Evolutionary conservation across 768 basidiomycete genomes (phyloP).

Genomic region (Pholiota conissans): DNA sequence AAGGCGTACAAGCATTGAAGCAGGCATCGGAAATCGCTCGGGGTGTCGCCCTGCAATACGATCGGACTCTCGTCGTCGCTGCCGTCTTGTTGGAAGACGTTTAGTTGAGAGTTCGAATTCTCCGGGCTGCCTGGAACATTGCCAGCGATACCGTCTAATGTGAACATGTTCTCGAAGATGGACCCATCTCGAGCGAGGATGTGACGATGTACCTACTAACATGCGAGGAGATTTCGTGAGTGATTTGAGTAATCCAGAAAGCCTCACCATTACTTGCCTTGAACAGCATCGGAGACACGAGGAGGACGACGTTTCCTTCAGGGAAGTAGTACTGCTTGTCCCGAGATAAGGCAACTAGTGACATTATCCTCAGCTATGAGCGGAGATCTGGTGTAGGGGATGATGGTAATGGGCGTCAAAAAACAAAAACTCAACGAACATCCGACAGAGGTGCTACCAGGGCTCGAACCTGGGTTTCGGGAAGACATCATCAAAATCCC

Average conservation of each 20-base stretch:
- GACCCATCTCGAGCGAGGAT: conserved; percentile 26
- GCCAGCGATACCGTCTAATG: conserved; percentile 27
- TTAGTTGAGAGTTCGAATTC: background rate
- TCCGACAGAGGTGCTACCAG: conserved; percentile 24
- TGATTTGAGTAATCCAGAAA: background rate
- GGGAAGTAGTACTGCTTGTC: conserved; percentile 36
- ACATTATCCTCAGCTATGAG: too few species aligned
- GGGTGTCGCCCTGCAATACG: conserved; percentile 46
- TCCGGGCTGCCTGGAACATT: conserved; percentile 4
- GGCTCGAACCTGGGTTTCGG: conserved; percentile 33
- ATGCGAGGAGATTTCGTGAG: background rate
- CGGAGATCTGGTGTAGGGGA: too few species aligned
- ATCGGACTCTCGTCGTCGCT: conserved; percentile 52
- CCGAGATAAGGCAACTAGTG: background rate
- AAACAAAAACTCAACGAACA: background rate
- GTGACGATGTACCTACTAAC: conserved; percentile 20
- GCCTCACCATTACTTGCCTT: conserved; percentile 33
- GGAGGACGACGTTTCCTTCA: conserved; percentile 42
- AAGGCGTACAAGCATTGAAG: conserved; percentile 53
- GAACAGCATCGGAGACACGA: conserved; percentile 45
- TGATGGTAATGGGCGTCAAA: background rate
- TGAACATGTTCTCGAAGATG: conserved; percentile 48
- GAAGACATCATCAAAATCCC: conserved; percentile 28
- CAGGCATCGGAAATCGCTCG: conserved; percentile 49
- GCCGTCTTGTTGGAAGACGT: conserved; percentile 37